Percentiles rank a stretch among this genome's conserved stretches.
Conservation (phyloP, 2,329 filamentous ascomycete species). For the Phoma sp. region DNA sequence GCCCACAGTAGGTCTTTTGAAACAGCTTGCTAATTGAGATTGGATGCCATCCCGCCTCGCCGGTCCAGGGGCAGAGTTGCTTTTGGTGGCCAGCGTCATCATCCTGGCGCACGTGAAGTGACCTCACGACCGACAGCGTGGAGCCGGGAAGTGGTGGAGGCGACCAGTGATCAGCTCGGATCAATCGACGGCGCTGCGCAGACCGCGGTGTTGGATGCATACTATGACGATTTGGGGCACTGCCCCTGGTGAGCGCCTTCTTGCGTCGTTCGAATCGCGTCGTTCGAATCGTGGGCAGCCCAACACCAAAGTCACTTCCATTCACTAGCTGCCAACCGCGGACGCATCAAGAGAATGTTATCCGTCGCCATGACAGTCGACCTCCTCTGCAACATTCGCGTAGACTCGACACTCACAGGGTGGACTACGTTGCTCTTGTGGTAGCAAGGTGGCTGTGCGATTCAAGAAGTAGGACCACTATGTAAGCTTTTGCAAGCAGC, state of each 20-base stretch:
- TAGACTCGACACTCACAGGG: neutral
- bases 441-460: neutral
- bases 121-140: constrained; percentile 36
- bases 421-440: too few species aligned
- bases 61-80: constrained; percentile 26
- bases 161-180: constrained; percentile 37
- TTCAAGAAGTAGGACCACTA: neutral
- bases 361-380: neutral
- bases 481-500: neutral
- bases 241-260: constrained; percentile 17
- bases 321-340: neutral
- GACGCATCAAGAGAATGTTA: neutral
- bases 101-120: constrained; percentile 27
- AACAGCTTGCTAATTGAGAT: constrained; percentile 20
- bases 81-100: constrained; percentile 24
- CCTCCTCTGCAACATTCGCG: neutral
- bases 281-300: neutral
- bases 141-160: constrained; percentile 37
- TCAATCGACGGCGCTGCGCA: constrained; percentile 29
- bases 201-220: constrained; percentile 38
- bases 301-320: neutral
- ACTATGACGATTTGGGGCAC: constrained; percentile 30
- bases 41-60: constrained; percentile 16
- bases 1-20: constrained; percentile 14
- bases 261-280: constrained; percentile 3